phyloP scores from a whole-genome alignment of 2,329 filamentous ascomycete species.

The Aureobasidium lini region DNA sequence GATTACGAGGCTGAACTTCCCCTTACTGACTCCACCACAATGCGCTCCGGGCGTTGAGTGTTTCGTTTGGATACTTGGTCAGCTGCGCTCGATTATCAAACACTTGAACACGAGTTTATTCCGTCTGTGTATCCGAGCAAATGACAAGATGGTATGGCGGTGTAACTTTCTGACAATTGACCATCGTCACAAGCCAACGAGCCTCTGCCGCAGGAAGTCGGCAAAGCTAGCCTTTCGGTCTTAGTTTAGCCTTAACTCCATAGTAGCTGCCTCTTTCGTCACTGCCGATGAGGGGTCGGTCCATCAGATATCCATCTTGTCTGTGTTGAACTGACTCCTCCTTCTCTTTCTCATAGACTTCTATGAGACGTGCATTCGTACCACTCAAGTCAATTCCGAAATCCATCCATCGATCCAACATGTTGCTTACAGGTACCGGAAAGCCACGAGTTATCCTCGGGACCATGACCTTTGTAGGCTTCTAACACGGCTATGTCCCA shows the following conservation, averaged over 20 bases:
- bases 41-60: constrained; percentile 1
- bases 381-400: not conserved
- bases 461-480: constrained; percentile 70
- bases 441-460: constrained; percentile 72
- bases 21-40: constrained; percentile 7
- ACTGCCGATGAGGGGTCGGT: not conserved
- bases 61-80: not conserved
- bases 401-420: constrained; percentile 16
- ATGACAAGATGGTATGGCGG: not conserved
- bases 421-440: constrained; percentile 35
- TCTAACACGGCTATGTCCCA: not conserved
- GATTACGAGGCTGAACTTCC: constrained; percentile 5
- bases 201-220: not conserved
- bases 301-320: not conserved
- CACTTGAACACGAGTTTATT: not conserved
- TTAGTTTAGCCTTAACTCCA: not conserved
- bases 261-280: constrained; percentile 9
- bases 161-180: not conserved
- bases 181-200: not conserved
- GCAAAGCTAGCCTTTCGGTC: not conserved
- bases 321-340: not conserved
- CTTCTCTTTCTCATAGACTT: not conserved
- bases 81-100: not conserved
- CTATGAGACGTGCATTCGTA: not conserved
- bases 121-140: not conserved